Conservation (phyloP, 2,329 filamentous ascomycete genomes). For the Pestalotiopsis sp. region DNA sequence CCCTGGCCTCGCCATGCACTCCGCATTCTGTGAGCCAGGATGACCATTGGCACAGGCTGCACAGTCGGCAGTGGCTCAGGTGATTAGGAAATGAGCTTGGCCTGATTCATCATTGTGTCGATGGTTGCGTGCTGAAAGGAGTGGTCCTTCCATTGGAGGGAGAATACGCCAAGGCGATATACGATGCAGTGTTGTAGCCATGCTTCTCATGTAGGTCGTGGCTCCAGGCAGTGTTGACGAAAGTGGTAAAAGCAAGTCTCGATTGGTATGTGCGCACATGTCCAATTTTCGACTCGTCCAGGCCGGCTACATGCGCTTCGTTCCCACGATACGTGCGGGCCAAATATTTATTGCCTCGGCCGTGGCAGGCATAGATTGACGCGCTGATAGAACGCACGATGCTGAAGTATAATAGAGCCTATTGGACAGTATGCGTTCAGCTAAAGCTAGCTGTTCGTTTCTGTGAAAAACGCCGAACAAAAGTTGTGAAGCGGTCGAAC, state of each 20-base stretch:
- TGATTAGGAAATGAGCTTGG: background rate
- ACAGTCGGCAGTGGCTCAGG: background rate
- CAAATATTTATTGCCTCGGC: background rate
- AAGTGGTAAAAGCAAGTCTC: background rate
- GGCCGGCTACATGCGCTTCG: background rate
- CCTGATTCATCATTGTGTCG: background rate
- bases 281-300: background rate
- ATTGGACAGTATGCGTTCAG: too few relatives aligned
- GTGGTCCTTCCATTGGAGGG: constrained; percentile 4
- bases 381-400: background rate
- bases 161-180: background rate
- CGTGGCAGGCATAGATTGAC: background rate
- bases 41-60: background rate
- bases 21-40: background rate
- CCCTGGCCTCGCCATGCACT: constrained; percentile 5
- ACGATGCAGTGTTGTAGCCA: background rate
- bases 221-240: background rate
- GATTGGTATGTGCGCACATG: background rate
- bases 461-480: too few relatives aligned
- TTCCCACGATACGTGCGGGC: background rate
- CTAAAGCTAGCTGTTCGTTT: too few relatives aligned
- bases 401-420: background rate
- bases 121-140: background rate
- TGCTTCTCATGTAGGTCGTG: background rate
- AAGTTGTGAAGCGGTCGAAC: background rate